Conservation (phyloP, 2,329 filamentous ascomycete species). For the Aspergillus chevalieri region DNA sequence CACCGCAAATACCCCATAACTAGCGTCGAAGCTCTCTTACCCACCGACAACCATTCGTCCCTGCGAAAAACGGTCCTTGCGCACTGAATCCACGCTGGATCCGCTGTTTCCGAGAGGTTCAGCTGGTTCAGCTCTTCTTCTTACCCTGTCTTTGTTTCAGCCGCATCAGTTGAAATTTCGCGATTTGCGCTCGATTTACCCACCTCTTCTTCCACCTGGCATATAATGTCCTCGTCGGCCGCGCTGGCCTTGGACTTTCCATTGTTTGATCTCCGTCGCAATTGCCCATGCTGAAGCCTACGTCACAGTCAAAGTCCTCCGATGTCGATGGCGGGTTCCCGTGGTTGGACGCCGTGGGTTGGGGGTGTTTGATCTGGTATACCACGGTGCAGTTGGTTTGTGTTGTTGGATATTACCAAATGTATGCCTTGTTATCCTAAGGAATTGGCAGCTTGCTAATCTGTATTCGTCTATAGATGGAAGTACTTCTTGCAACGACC, state of each 20-base stretch:
- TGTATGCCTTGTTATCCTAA: constrained; percentile 40
- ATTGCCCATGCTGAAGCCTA: constrained; percentile 27
- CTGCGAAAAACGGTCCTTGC: not conserved
- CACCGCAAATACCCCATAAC: not conserved
- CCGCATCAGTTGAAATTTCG: not conserved
- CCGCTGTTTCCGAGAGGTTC: not conserved
- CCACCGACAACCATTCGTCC: not conserved
- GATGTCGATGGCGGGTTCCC: constrained; percentile 21
- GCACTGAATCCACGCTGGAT: not conserved
- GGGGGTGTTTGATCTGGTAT: constrained; percentile 51
- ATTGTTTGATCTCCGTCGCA: constrained; percentile 2
- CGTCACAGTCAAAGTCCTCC: constrained; percentile 13
- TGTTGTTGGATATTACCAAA: constrained; percentile 52
- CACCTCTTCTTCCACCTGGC: not conserved
- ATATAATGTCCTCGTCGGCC: constrained; percentile 13
- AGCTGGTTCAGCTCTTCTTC: not conserved
- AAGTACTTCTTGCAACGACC: constrained; percentile 48
- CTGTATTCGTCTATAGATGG: constrained; percentile 39
- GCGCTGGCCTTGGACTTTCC: not conserved
- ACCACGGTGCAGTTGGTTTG: constrained; percentile 51
- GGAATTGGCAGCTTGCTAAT: constrained; percentile 1
- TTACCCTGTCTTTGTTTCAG: not conserved
- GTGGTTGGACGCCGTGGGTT: constrained; percentile 39
- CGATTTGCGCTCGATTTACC: not conserved
- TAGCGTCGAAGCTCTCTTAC: not conserved